Evolutionary conservation across 2,329 filamentous ascomycete species (phyloP).

Genomic region (Fusarium sarcochroum): DNA sequence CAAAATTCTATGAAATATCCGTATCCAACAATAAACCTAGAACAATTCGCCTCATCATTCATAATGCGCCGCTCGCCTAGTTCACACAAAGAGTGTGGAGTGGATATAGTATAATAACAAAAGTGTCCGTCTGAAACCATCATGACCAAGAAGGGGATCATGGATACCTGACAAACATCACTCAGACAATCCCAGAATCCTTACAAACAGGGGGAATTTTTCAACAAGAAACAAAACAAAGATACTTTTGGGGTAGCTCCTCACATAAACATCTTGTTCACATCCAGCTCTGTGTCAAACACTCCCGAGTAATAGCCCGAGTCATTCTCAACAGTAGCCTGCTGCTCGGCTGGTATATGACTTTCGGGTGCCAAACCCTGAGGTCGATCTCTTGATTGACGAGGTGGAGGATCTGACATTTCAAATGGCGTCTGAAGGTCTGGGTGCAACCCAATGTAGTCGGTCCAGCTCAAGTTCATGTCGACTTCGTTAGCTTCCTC

Average conservation of each 20-base stretch:
- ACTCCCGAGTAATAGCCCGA: slow-evolving; percentile 19
- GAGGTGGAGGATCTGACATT: not conserved
- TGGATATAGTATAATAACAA: not conserved
- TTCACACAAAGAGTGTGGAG: not conserved
- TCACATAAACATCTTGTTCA: slow-evolving; percentile 19
- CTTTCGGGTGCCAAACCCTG: slow-evolving; percentile 3
- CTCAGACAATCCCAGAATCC: not conserved
- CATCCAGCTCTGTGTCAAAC: slow-evolving; percentile 8
- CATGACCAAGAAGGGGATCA: not conserved
- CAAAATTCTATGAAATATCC: not conserved
- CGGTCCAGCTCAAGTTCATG: slow-evolving; percentile 7
- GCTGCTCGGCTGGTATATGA: slow-evolving; percentile 4
- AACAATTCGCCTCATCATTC: not conserved
- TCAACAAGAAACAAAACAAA: not conserved
- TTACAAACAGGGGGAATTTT: not conserved
- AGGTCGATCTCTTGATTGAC: slow-evolving; percentile 9
- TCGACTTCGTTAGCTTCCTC: not conserved
- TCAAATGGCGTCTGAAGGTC: slow-evolving; percentile 17
- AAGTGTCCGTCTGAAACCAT: not conserved
- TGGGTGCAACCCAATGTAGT: slow-evolving; percentile 20
- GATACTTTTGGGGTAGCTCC: no score
- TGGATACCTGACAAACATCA: not conserved
- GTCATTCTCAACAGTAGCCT: slow-evolving; percentile 22
- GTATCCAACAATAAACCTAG: not conserved
- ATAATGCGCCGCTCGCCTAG: not conserved